Conservation (phyloP, 495 filamentous ascomycete species). For the Terfezia boudieri region DNA sequence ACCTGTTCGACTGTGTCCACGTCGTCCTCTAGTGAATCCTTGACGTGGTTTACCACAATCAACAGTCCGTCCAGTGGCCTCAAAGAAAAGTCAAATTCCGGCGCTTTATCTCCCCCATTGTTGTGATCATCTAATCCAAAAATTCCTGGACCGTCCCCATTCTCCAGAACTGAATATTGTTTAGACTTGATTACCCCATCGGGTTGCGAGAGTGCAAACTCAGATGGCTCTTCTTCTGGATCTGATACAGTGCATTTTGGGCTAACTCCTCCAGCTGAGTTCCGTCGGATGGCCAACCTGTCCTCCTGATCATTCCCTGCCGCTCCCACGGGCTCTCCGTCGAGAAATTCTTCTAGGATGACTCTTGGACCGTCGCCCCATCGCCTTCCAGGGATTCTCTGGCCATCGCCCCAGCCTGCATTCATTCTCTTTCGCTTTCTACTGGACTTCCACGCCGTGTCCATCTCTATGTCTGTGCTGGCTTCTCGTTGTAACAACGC, state of each 20-base stretch:
- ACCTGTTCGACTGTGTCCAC: slow-evolving; percentile 40
- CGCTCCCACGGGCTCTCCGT: neutral
- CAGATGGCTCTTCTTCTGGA: neutral
- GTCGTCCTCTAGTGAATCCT: slow-evolving; percentile 47
- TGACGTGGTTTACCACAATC: slow-evolving; percentile 62
- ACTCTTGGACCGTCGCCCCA: neutral
- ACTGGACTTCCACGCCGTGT: slow-evolving; percentile 7
- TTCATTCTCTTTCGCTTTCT: slow-evolving; percentile 16
- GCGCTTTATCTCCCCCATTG: neutral
- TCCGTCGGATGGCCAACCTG: neutral
- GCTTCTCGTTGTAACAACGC: neutral
- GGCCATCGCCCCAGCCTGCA: slow-evolving; percentile 13
- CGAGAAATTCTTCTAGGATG: neutral
- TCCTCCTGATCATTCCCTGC: neutral
- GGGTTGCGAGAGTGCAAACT: neutral
- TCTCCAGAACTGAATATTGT: slow-evolving; percentile 1
- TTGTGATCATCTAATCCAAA: neutral
- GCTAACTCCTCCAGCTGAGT: neutral
- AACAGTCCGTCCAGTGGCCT: slow-evolving; percentile 28
- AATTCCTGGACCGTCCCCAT: slow-evolving; percentile 18
- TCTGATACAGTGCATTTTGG: neutral
- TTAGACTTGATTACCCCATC: neutral
- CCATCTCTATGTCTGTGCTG: neutral
- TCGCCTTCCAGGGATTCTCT: slow-evolving; percentile 2
- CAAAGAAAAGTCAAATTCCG: neutral